Percentiles rank a stretch among this genome's conserved stretches.
phyloP scores from a whole-genome alignment of 768 basidiomycete species.

The Lactarius quietus region DNA sequence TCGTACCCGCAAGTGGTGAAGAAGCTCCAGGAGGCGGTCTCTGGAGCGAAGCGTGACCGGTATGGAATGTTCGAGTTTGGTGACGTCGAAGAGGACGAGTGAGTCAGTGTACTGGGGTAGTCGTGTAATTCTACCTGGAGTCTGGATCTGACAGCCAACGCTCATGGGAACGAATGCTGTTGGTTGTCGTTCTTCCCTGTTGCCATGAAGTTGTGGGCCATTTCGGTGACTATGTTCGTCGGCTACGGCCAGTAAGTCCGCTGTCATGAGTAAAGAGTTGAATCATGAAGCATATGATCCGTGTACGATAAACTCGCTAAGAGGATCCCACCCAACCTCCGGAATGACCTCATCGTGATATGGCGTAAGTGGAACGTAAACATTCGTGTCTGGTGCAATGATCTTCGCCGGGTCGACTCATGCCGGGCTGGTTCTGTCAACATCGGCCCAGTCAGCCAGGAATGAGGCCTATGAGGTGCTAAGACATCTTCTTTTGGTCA shows the following conservation, averaged over 20 bases:
- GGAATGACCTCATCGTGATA: not conserved
- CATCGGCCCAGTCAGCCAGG: not conserved
- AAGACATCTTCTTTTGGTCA: not conserved
- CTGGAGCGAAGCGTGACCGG: constrained; percentile 68
- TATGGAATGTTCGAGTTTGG: constrained; percentile 88
- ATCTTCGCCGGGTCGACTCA: not conserved
- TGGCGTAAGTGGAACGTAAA: not conserved
- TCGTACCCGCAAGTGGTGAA: constrained; percentile 67
- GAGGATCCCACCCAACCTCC: constrained; percentile 1
- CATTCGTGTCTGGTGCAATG: not conserved
- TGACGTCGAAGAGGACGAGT: constrained; percentile 74
- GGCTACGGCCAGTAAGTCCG: not conserved
- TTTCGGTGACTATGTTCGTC: not conserved
- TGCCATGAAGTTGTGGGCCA: not conserved
- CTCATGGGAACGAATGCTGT: not conserved
- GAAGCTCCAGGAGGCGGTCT: constrained; percentile 57
- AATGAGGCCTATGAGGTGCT: not conserved
- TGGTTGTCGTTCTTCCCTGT: not conserved
- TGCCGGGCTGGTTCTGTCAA: not conserved
- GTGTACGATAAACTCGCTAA: not conserved
- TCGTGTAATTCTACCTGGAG: not conserved
- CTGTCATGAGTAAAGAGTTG: not conserved
- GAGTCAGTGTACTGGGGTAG: not conserved
- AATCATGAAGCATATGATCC: not conserved
- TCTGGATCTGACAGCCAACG: not conserved